Conservation (phyloP, 192 early-diverging fungal species). For the Entomortierella lignicola region DNA sequence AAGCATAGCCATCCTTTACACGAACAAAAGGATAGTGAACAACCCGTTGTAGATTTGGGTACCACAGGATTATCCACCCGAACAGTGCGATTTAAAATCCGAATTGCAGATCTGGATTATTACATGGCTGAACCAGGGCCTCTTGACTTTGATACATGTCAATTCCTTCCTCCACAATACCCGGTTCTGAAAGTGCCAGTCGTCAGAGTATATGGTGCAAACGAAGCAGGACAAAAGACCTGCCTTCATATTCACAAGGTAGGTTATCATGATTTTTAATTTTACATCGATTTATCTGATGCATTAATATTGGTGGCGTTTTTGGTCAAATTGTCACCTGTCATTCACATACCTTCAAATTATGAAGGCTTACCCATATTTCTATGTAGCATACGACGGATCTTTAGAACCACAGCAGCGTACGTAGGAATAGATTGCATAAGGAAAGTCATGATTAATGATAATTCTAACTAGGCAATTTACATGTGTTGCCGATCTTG, state of each 20-base stretch:
- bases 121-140: conserved; percentile 62
- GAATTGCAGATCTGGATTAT: conserved; percentile 76
- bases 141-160: conserved; percentile 43
- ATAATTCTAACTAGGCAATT: too few relatives aligned
- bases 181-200: conserved; percentile 71
- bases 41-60: not conserved
- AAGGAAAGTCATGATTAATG: too few relatives aligned
- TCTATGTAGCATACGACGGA: conserved; percentile 80
- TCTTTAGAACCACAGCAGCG: conserved; percentile 30
- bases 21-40: not conserved
- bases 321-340: not conserved
- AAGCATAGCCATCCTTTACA: not conserved
- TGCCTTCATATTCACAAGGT: conserved; percentile 90
- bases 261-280: not conserved
- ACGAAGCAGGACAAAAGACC: conserved; percentile 73
- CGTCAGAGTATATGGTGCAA: conserved; percentile 85
- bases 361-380: conserved; percentile 86
- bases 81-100: conserved; percentile 49
- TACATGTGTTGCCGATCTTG: not conserved
- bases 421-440: too few relatives aligned
- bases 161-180: conserved; percentile 55
- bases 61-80: not conserved
- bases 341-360: too few relatives aligned
- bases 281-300: not conserved
- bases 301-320: conserved; percentile 7